Conservation (phyloP, 768 basidiomycete genomes). For the Suillus paluster region DNA sequence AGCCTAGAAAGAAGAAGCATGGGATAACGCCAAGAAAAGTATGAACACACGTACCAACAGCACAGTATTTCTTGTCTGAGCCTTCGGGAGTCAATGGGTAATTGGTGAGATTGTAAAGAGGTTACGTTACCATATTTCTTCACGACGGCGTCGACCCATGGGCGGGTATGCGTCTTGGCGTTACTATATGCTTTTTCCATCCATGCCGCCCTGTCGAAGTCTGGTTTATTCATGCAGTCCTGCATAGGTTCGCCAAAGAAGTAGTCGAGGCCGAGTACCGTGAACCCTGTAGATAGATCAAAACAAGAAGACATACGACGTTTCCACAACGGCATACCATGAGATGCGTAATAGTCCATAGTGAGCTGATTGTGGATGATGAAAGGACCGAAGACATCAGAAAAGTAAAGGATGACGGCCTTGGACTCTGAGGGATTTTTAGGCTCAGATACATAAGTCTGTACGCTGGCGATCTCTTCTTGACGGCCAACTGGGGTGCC, state of each 20-base stretch:
- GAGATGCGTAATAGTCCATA: slow-evolving; percentile 59
- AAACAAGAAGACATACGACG: background rate
- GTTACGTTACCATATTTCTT: slow-evolving; percentile 43
- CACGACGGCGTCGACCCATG: slow-evolving; percentile 51
- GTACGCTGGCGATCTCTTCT: slow-evolving; percentile 45
- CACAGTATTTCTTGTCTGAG: slow-evolving; percentile 35
- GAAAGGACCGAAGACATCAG: slow-evolving; percentile 59
- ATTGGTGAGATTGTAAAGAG: background rate
- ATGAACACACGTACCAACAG: slow-evolving; percentile 40
- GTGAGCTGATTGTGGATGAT: slow-evolving; percentile 54
- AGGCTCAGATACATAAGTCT: slow-evolving; percentile 56
- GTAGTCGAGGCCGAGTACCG: slow-evolving; percentile 57
- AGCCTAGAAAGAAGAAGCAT: slow-evolving; percentile 39
- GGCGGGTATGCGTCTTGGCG: slow-evolving; percentile 41
- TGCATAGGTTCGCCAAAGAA: slow-evolving; percentile 51
- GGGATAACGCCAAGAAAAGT: background rate
- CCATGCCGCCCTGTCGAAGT: slow-evolving; percentile 50
- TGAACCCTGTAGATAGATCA: slow-evolving; percentile 44
- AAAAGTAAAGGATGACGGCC: slow-evolving; percentile 55
- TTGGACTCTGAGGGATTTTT: slow-evolving; percentile 29
- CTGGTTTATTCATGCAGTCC: slow-evolving; percentile 33
- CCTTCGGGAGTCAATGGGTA: slow-evolving; percentile 15
- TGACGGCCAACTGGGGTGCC: slow-evolving; percentile 48
- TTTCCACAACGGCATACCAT: slow-evolving; percentile 39
- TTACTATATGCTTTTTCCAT: slow-evolving; percentile 32